phyloP scores from a whole-genome alignment of 1,284 basidiomycete genomes.

The Phylloboletellus chloephorus region DNA sequence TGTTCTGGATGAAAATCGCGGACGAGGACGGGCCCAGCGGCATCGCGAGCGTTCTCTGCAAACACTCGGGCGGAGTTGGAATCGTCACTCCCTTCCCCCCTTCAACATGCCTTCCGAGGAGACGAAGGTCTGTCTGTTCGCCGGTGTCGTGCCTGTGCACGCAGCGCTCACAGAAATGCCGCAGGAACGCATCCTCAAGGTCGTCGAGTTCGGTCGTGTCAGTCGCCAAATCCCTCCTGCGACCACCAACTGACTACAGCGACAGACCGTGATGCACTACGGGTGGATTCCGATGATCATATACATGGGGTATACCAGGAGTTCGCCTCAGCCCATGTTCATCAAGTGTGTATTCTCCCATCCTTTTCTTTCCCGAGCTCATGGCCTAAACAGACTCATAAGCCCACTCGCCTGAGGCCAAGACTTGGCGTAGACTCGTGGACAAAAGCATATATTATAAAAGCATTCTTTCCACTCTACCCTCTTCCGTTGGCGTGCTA shows the following conservation, averaged over 20 bases:
- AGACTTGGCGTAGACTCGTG: constrained; percentile 8
- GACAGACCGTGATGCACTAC: constrained; percentile 81
- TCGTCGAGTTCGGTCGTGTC: constrained; percentile 75
- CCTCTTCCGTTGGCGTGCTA: not conserved
- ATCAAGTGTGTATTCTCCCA: constrained; percentile 71
- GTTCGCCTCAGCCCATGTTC: constrained; percentile 86
- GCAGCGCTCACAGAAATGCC: not conserved
- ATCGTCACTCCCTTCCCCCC: constrained; percentile 17
- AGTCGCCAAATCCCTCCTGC: constrained; percentile 27
- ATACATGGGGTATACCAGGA: constrained; percentile 85
- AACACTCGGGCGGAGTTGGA: constrained; percentile 28
- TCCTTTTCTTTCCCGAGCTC: constrained; percentile 8
- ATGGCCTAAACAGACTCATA: constrained; percentile 58
- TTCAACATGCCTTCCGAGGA: constrained; percentile 71
- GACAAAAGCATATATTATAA: constrained; percentile 24
- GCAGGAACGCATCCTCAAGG: constrained; percentile 75
- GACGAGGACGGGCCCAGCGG: constrained; percentile 62
- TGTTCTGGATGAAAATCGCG: constrained; percentile 58
- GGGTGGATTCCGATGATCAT: constrained; percentile 94
- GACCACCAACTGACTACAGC: not conserved
- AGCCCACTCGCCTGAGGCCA: constrained; percentile 76
- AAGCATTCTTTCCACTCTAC: constrained; percentile 8
- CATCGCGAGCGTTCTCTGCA: constrained; percentile 42
- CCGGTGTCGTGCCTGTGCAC: no score
- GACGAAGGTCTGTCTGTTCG: constrained; percentile 56